Percentiles rank a stretch among this genome's conserved stretches.
phyloP scores from a whole-genome alignment of 768 basidiomycete genomes.

The Pulveroboletus ravenelii region DNA sequence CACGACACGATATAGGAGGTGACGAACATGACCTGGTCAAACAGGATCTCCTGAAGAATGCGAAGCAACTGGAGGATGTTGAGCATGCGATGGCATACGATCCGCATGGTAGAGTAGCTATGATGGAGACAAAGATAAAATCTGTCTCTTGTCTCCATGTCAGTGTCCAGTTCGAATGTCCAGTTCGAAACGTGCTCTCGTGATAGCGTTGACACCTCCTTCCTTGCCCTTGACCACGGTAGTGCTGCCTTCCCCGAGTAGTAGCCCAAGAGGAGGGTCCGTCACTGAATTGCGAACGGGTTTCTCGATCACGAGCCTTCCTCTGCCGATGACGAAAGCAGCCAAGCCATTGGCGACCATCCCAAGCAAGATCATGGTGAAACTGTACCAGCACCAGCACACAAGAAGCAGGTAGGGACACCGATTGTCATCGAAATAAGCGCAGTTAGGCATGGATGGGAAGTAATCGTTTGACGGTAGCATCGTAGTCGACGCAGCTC shows the following conservation, averaged over 20 bases:
- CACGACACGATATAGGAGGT: conserved; percentile 26
- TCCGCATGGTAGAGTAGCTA: conserved; percentile 8
- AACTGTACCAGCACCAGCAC: conserved; percentile 29
- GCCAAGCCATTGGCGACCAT: conserved; percentile 27
- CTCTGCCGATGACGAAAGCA: conserved; percentile 24
- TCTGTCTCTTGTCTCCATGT: not conserved
- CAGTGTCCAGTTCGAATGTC: conserved; percentile 19
- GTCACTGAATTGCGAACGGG: conserved; percentile 11
- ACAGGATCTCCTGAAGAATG: conserved; percentile 29
- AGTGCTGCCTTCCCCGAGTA: conserved; percentile 15
- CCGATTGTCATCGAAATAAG: conserved; percentile 24
- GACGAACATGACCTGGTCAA: conserved; percentile 33
- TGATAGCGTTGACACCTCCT: conserved; percentile 23
- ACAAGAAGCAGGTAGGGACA: conserved; percentile 16
- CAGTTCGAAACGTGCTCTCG: conserved; percentile 23
- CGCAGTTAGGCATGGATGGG: conserved; percentile 2
- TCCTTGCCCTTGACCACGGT: conserved; percentile 26
- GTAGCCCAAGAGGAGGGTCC: conserved; percentile 22
- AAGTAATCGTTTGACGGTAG: conserved; percentile 4
- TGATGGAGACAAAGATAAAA: not conserved
- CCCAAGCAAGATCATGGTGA: conserved; percentile 29
- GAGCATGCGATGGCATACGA: conserved; percentile 24
- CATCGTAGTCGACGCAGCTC: conserved; percentile 4
- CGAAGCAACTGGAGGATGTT: conserved; percentile 30
- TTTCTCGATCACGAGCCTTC: conserved; percentile 16